Percentiles rank a stretch among this genome's conserved stretches.
phyloP scores from a whole-genome alignment of 768 basidiomycete species.

The Naematelia aurantialba region DNA sequence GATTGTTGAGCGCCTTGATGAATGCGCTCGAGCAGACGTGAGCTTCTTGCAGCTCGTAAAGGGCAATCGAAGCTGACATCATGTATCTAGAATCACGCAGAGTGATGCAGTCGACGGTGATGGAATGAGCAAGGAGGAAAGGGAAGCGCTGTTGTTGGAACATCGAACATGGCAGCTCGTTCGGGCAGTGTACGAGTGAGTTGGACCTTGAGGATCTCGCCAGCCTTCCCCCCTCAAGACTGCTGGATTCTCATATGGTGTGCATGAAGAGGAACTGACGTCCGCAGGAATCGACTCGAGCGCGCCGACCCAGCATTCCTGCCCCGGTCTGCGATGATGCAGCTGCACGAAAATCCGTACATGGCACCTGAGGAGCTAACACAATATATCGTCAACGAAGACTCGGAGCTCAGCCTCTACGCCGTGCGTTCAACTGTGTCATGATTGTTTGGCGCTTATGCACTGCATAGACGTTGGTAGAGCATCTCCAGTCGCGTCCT shows the following conservation, averaged over 20 bases:
- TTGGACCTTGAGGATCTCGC: too few relatives aligned
- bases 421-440: slow-evolving; percentile 16
- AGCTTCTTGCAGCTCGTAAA: slow-evolving; percentile 5
- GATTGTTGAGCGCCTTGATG: slow-evolving; percentile 34
- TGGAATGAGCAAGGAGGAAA: slow-evolving; percentile 26
- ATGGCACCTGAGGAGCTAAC: slow-evolving; percentile 37
- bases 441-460: background rate
- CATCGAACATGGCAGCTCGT: slow-evolving; percentile 46
- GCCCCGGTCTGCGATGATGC: slow-evolving; percentile 19
- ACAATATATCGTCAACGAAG: slow-evolving; percentile 38
- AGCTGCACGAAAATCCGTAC: slow-evolving; percentile 32
- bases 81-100: slow-evolving; percentile 14
- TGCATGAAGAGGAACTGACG: background rate
- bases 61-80: slow-evolving; percentile 12
- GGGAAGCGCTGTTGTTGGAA: slow-evolving; percentile 32
- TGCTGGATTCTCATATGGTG: background rate
- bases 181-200: slow-evolving; percentile 36
- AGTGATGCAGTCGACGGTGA: slow-evolving; percentile 28
- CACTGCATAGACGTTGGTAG: slow-evolving; percentile 29
- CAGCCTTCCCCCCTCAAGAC: too few relatives aligned
- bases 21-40: slow-evolving; percentile 30
- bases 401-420: slow-evolving; percentile 34
- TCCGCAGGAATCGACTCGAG: slow-evolving; percentile 29
- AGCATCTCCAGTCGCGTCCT: slow-evolving; percentile 41
- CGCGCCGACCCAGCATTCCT: slow-evolving; percentile 28